Evolutionary conservation across 352 stramenopile species (phyloP).

Genomic region (Pythium brachiatum): DNA sequence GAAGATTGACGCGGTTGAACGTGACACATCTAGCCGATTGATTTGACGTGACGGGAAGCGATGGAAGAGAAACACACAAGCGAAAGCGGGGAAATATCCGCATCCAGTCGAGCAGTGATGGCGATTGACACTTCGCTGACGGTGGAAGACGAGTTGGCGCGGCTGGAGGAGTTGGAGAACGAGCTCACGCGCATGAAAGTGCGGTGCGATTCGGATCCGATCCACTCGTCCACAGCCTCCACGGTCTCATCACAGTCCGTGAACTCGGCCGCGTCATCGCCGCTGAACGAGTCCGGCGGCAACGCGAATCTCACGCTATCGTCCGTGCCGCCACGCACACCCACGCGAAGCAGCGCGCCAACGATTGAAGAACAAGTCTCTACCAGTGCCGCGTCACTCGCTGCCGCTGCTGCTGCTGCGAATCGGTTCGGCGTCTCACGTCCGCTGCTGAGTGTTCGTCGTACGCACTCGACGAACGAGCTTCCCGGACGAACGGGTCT

Average conservation of each 20-base stretch:
- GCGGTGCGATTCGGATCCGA: constrained; percentile 32
- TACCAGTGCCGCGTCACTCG: neutral
- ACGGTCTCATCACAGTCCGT: constrained; percentile 27
- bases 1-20: neutral
- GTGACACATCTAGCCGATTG: neutral
- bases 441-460: constrained; percentile 18
- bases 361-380: neutral
- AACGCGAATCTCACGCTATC: constrained; percentile 9
- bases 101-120: neutral
- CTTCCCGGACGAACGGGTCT: constrained; percentile 8
- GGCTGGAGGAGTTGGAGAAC: constrained; percentile 19
- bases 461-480: constrained; percentile 17
- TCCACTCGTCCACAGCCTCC: constrained; percentile 21
- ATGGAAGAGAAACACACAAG: neutral
- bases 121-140: constrained; percentile 17
- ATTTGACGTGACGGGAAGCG: neutral
- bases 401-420: constrained; percentile 10
- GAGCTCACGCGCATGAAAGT: constrained; percentile 28
- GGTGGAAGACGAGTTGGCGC: constrained; percentile 18
- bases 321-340: constrained; percentile 16
- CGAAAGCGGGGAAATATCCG: neutral
- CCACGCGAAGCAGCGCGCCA: neutral
- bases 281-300: constrained; percentile 23
- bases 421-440: constrained; percentile 22
- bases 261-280: constrained; percentile 24